Evolutionary conservation across 2,329 filamentous ascomycete species (phyloP), one percentile per base, ranked within the genome.

Genomic region (Stenocarpella maydis): DNA sequence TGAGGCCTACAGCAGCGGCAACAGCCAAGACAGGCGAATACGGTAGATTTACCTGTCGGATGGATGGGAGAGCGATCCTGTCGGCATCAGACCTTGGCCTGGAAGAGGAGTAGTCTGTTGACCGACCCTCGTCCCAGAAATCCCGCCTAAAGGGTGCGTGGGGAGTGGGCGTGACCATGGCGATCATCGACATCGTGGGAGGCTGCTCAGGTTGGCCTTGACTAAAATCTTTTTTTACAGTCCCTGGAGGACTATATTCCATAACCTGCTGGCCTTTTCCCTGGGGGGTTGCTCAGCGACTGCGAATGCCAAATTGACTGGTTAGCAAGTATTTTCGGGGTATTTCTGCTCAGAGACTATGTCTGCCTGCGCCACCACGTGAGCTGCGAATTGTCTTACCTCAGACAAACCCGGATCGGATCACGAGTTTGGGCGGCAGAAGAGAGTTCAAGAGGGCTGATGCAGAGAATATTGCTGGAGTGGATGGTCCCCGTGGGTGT

Each of bases 141-240:
- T 82, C 79, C 64, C 77, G 77, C 71, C 77, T 78, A 74, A 84
- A 85, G 41, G 77, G 77, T 63, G 80, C 75, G 71, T 82, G 80
- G 45, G 81, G 77, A 65, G 81, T 77, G 17, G 82, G 79, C 64
- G 81, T 77, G 71, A 83, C 76, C 78, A 85, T 86, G 71, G 83
- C 80, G 74, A 86, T 79, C 75, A 82, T 82, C 76, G 84, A 84
- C 84, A 86, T 86, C 50, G 82, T 85, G 76, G 76, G 70, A 65
- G 72, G 73, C 69, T 74, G 73, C 72, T 54, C 69, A 53, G 71
- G 72, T 72, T 76, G 73, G 69, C 72, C 74, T 71, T 75, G 67
- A 71, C 72, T 73, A 71, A 74, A 71, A 72, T 76, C 71, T 71
- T 73, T 77, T 72, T 65, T 74, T 68, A 71, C 69, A 73, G 75